These are phyloP conservation scores for Piromyces finnis DNA, from an alignment of 192 early-diverging fungal genomes.

Conservation along the genomic window DNA sequence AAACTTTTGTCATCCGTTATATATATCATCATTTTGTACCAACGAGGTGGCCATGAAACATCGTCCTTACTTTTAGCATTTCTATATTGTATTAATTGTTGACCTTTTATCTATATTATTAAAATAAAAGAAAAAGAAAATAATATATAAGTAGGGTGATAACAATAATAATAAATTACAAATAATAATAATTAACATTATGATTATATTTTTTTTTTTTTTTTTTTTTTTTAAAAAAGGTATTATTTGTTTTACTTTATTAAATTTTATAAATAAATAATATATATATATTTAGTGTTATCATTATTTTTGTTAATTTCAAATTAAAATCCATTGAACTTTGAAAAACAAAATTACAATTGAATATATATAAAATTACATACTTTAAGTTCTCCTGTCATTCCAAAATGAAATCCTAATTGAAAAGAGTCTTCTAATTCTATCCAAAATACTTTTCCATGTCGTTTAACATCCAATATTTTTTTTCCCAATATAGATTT, in stretches of 20 bases:
- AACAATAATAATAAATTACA: no score
- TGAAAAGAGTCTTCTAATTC: conserved; percentile 16
- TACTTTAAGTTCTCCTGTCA: conserved; percentile 25
- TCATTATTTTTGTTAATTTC: not conserved
- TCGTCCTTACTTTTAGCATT: conserved; percentile 7
- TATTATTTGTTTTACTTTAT: no score
- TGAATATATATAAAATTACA: not conserved
- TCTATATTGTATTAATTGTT: conserved; percentile 4
- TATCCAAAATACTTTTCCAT: conserved; percentile 54
- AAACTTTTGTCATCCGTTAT: conserved; percentile 14
- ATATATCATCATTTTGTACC: conserved; percentile 29
- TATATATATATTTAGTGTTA: no score
- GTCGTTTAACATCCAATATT: conserved; percentile 43
- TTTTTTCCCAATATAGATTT: conserved; percentile 14
- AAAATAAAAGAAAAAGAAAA: no score
- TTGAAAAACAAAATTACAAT: not conserved
- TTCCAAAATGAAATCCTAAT: conserved; percentile 53
- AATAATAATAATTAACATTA: no score
- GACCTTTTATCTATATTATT: conserved; percentile 9
- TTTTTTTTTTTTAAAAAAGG: no score
- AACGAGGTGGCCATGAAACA: conserved; percentile 54
- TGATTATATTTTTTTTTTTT: no score
- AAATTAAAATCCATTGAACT: no score
- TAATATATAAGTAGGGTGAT: no score
- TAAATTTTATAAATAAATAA: no score